Evolutionary conservation across 306 rosid genomes (phyloP).

Genomic region (Leucaena leucocephala): DNA sequence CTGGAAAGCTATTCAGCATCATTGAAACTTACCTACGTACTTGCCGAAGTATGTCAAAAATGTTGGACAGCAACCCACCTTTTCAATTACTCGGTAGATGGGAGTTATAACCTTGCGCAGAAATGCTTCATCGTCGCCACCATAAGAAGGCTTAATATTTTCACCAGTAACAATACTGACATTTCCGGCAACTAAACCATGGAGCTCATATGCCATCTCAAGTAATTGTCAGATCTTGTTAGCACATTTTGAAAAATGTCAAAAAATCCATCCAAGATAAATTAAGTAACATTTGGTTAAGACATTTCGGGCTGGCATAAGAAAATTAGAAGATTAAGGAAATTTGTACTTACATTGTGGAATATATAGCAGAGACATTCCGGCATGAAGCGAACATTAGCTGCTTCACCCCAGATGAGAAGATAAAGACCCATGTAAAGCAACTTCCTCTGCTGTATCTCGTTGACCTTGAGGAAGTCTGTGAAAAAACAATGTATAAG

Average conservation of each 20-base stretch:
- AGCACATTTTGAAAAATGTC: constrained; percentile 7
- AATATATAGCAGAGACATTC: constrained; percentile 86
- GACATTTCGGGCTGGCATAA: constrained; percentile 11
- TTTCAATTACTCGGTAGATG: constrained; percentile 64
- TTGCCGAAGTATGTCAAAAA: constrained; percentile 25
- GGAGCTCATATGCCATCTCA: constrained; percentile 82
- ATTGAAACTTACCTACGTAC: constrained; percentile 27
- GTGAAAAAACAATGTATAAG: constrained; percentile 24
- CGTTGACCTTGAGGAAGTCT: constrained; percentile 85
- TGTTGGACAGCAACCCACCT: constrained; percentile 46
- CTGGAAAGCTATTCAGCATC: constrained; percentile 41
- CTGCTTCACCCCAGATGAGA: constrained; percentile 96
- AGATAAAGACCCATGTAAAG: constrained; percentile 89
- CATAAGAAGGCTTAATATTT: constrained; percentile 79
- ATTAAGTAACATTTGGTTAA: constrained; percentile 17
- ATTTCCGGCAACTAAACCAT: constrained; percentile 78
- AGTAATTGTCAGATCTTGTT: constrained; percentile 23
- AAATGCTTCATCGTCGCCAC: constrained; percentile 80
- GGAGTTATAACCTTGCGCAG: constrained; percentile 76
- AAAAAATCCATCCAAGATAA: not conserved
- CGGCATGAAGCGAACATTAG: constrained; percentile 83
- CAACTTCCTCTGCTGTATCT: constrained; percentile 82
- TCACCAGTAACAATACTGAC: constrained; percentile 82
- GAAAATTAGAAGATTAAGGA: not conserved
- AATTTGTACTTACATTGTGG: constrained; percentile 61